These are phyloP conservation scores for Vaucheria bursata DNA, from an alignment of 352 stramenopile species.

Conservation along the genomic window DNA sequence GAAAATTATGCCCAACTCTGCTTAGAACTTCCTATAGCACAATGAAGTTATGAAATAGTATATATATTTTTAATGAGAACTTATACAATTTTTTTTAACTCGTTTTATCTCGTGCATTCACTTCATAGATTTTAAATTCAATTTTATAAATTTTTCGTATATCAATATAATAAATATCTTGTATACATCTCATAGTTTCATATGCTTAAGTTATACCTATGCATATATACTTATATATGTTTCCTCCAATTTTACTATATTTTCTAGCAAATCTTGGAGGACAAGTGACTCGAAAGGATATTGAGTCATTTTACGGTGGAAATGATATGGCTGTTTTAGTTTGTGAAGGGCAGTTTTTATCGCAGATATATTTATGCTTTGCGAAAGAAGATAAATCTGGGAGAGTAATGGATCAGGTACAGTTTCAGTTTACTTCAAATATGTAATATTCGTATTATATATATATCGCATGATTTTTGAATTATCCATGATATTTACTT, in stretches of 20 bases:
- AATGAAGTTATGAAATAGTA: too few relatives aligned
- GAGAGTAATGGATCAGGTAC: slow-evolving; percentile 9
- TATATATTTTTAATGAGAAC: too few relatives aligned
- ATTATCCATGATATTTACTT: slow-evolving; percentile 5
- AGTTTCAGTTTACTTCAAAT: background rate
- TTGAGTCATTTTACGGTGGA: slow-evolving; percentile 34
- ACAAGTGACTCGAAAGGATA: background rate
- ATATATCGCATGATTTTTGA: background rate
- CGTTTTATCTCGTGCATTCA: too few relatives aligned
- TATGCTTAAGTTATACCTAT: background rate
- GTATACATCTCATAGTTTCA: too few relatives aligned
- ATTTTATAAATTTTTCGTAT: too few relatives aligned
- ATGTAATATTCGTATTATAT: background rate
- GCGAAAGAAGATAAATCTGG: slow-evolving; percentile 14
- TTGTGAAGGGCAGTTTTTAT: slow-evolving; percentile 19
- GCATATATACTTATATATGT: background rate
- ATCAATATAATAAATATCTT: too few relatives aligned
- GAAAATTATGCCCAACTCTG: too few relatives aligned
- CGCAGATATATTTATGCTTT: slow-evolving; percentile 41
- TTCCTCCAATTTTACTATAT: too few relatives aligned
- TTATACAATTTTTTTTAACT: too few relatives aligned
- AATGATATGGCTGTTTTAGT: slow-evolving; percentile 24
- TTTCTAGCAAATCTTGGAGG: slow-evolving; percentile 8
- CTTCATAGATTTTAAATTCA: too few relatives aligned
- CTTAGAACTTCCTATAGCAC: too few relatives aligned